Evolutionary conservation across 352 stramenopile genomes (phyloP), one percentile per base, ranked within the genome.

Genomic region (Phytophthora chlamydospora): DNA sequence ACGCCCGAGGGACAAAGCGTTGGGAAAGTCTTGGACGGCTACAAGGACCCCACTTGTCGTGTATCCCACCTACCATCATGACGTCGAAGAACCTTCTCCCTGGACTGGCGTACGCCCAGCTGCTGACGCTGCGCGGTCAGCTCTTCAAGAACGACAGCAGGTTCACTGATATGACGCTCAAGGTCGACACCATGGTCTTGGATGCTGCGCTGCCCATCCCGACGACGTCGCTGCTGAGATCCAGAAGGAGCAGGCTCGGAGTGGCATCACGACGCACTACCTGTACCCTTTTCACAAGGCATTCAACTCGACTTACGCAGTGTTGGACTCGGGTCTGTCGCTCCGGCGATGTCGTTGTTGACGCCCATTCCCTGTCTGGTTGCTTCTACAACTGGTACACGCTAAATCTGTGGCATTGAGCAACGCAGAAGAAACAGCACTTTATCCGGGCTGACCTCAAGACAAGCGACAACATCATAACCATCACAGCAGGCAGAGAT

Each of bases 381-480:
- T 54, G 53, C 19, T 33, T 61, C 16, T n/a, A n/a, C 8, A 61
- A 53, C 34, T 53, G 43, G 42, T 53, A 60, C 35, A 50, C 44
- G 4, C 19, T 47, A 1, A 35, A 59, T 42, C 42, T 59, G 42
- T 66, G 58, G 34, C 17, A 35, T 13, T 50, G 44, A 27, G 51
- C 59, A 46, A 52, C 32, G 6, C 27, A 45, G 24, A 58, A 58
- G 17, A 61, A 62, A 39, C 36, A 57, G 32, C 43, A 67, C 19
- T 56, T 53, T 40, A 21, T 45, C 13, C 59, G 50, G n/a, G 49
- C 49, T 32, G 43, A 61, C 19, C 42, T 56, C 27, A 67, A 67
- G 41, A 38, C 44, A 34, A 44, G 36, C 38, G 24, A 58, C 14
- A 67, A 58, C 21, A 57, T 66, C 31, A 62, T 67, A 45, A 39